Evolutionary conservation across 2,329 filamentous ascomycete genomes (phyloP), one percentile per base, ranked within the genome.

Genomic region (Zalaria obscura): DNA sequence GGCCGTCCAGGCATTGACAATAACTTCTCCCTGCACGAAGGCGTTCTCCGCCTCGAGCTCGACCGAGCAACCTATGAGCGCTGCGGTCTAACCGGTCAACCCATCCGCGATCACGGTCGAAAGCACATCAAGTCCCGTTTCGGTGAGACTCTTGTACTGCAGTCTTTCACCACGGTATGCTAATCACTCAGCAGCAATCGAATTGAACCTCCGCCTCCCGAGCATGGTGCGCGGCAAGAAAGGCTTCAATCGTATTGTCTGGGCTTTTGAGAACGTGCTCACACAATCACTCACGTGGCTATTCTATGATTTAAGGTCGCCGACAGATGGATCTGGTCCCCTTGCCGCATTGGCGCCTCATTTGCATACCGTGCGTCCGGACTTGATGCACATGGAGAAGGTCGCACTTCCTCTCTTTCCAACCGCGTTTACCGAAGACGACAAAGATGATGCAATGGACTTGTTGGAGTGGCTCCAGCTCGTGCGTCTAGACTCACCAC

Each of bases 201-300:
- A 89, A 51, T 68, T 82, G 39, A 79, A 96, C 45, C 70, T 98
- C 27, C 74, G 79, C 11, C 67, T 71, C 4, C 73, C 78, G 1
- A 78, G 78, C 0, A 94, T 94, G 84, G 59, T 85, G 5, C 80
- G 78, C 41, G 87, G 87, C 3, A 91, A 86, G 58, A 87, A 82
- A 48, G 81, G 78, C 0, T 94, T 93, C 53, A 80, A 88, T 47
- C 70, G 85, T 36, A 65, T 94, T 9, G 58, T 80, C 5, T 83
- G 83, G 68, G 85, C 86, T 9, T 86, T 79, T 58, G 79, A 80
- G 51, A 84, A 86, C 47, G 84, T 85, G 25, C 67, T 95, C 25
- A 75, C 72, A 38, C 62, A 69, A 36, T 75, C 79, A 1, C 53
- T 80, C 25, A 75, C 75, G 1, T 95, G 89, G 87, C 64, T 96